Conservation (phyloP, 768 basidiomycete species). For the Pulveroboletus sp. region DNA sequence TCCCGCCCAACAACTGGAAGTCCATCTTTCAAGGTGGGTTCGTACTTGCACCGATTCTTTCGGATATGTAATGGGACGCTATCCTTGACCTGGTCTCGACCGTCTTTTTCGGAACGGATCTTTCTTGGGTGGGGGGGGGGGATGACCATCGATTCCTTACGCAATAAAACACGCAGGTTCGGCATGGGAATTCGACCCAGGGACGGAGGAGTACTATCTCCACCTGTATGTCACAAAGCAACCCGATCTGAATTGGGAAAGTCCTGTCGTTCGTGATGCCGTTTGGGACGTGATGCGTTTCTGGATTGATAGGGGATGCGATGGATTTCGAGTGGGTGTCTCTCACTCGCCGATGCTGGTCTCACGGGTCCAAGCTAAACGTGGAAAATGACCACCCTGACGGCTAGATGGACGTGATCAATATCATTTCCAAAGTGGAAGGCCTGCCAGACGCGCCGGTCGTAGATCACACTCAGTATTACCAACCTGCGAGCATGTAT, state of each 20-base stretch:
- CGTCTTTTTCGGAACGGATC: constrained; percentile 4
- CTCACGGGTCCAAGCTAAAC: background rate
- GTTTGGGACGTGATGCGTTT: constrained; percentile 65
- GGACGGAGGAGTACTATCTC: constrained; percentile 66
- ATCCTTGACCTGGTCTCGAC: no score
- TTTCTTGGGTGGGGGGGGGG: background rate
- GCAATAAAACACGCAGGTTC: constrained; percentile 39
- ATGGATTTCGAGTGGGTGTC: constrained; percentile 60
- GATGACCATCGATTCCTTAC: background rate
- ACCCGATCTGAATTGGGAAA: constrained; percentile 78
- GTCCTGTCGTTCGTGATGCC: constrained; percentile 52
- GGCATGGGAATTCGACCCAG: constrained; percentile 66
- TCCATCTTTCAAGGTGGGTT: constrained; percentile 56
- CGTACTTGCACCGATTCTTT: background rate
- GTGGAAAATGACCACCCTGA: background rate
- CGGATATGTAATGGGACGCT: no score
- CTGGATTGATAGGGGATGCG: constrained; percentile 71
- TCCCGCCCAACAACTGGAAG: constrained; percentile 73
- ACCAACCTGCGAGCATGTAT: constrained; percentile 49
- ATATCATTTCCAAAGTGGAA: constrained; percentile 57
- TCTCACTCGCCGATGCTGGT: background rate
- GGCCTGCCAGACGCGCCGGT: constrained; percentile 67
- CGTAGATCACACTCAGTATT: constrained; percentile 42
- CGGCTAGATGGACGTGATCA: constrained; percentile 64
- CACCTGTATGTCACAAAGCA: constrained; percentile 64